Base-by-base conservation (phyloP, 805 yeast species). In the Ogataea pini region DNA sequence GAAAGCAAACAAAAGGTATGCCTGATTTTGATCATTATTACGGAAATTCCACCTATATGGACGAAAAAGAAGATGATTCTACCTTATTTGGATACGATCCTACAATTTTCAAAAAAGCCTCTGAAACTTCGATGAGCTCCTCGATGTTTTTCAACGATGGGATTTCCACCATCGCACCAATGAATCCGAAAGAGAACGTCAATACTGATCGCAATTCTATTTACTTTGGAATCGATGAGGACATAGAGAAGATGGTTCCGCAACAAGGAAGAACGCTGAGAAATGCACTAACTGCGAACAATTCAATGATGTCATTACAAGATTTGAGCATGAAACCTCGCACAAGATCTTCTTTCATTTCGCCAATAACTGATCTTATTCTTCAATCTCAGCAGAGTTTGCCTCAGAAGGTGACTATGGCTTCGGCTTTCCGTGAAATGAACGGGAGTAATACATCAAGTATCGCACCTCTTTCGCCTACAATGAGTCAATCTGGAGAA, bases 351-450 rank as follows among this genome's bases (percentile, higher is more conserved):
- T 59, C 65, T 7, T 62, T 50, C 44, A 56, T 60, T 20, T 62
- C 67, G 9, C 66, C 66, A 19, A 57, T 63, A 36, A 59, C 58
- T 47, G 55, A 56, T 22, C 36, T 61, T n/a, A 55, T 59, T 25
- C 40, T 51, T 32, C 45, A 49, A 44, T 43, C 48, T 10, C 51
- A 50, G 22, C 44, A 44, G 12, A 28, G 28, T 10, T 27, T 36
- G 18, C 46, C 39, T 12, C 40, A 36, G 19, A 31, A 36, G 29
- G 46, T 38, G 33, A 42, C 44, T 20, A 22, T 38, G 17, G 32
- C 47, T 13, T 25, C 44, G 16, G 36, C 37, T 6, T 12, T 32
- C 13, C 31, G 22, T 2, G 46, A 38, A n/a, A 27, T 32, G 22
- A 44, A 42, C 4, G 29, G 37, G 6, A 32, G 31, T 18, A 29